Base-by-base conservation (phyloP, 257 asterid genomes). In the Fraxinus pennsylvanica region DNA sequence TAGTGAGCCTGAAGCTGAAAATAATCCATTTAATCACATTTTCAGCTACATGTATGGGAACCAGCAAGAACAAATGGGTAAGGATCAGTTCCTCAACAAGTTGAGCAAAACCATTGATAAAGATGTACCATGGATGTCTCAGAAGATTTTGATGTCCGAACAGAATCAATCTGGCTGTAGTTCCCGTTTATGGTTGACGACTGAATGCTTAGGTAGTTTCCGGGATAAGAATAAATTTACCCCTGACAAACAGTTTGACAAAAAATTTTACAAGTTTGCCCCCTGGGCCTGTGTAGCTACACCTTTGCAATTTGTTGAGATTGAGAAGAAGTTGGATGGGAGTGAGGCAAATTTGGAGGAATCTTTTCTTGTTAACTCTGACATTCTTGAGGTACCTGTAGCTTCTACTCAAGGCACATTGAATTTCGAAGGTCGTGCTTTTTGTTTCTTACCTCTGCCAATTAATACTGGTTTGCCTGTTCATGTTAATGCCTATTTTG, bases 261-360 rank as follows among this genome's bases (percentile, higher is more conserved):
- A 86, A 84, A 87, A 89, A 69, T 84, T 80, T 79, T 83, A 80
- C 85, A 94, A 90, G 87, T 84, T 85, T 82, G 86, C 89, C 78
- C 96, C 99, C 29, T 94, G 99, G 97, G 97, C 95, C 75, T 92
- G 92, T 85, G 86, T 94, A 68, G 97, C 99, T 74, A 87, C 96
- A 74, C 89, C 91, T 84, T 82, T 94, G 78, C 84, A 85, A 50
- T 84, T 88, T 68, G 84, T 85, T 47, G 86, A 86, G 79, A 80
- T 81, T 82, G 91, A 76, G 80, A 81, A 83, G 73, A 79, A 78
- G 38, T 17, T 45, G 52, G 81, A 70, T 32, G 85, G 74, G 76
- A 81, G 57, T 73, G 87, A 81, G 79, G 80, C 76, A 50, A 81
- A 68, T 79, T 38, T 66, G 57, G 92, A 81, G 66, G 85, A 74